phyloP scores from a whole-genome alignment of 164 flowering plant genomes.

The Kalanchoe fedtschenkoi region DNA sequence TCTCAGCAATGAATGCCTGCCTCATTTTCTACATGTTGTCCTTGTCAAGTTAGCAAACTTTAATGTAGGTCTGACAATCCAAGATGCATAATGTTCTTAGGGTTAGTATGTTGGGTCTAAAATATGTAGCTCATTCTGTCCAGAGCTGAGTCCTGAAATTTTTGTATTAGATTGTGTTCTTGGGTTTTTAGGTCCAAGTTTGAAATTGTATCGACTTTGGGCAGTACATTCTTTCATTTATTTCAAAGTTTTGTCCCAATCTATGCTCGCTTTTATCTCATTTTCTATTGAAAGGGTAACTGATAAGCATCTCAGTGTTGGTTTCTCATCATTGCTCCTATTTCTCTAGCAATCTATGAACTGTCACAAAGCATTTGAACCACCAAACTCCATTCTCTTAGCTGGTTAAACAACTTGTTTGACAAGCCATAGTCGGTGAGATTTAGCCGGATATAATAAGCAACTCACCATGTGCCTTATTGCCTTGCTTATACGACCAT shows the following conservation, averaged over 20 bases:
- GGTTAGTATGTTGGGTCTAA: background rate
- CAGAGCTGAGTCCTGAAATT: background rate
- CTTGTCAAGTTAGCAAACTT: background rate
- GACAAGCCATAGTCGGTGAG: background rate
- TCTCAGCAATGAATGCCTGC: background rate
- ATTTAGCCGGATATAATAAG: background rate
- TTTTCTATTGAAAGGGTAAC: no score
- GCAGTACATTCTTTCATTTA: slow-evolving; percentile 2
- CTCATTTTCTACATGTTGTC: background rate
- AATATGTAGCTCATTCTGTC: background rate
- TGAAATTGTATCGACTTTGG: background rate
- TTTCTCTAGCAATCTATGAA: no score
- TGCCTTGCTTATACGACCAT: background rate
- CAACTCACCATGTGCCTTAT: background rate
- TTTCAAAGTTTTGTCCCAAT: background rate
- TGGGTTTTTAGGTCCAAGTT: background rate
- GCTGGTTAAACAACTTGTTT: background rate
- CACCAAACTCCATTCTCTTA: no score
- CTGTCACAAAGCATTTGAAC: no score
- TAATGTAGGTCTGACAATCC: background rate
- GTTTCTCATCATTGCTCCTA: background rate
- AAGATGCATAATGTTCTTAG: background rate
- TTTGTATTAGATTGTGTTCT: background rate
- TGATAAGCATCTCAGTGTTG: background rate
- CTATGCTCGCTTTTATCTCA: background rate